Percentiles rank a stretch among this genome's conserved stretches.
These are phyloP conservation scores for Sugiyamaella chiloensis DNA, from an alignment of 805 yeast genomes.

Conservation along the genomic window DNA sequence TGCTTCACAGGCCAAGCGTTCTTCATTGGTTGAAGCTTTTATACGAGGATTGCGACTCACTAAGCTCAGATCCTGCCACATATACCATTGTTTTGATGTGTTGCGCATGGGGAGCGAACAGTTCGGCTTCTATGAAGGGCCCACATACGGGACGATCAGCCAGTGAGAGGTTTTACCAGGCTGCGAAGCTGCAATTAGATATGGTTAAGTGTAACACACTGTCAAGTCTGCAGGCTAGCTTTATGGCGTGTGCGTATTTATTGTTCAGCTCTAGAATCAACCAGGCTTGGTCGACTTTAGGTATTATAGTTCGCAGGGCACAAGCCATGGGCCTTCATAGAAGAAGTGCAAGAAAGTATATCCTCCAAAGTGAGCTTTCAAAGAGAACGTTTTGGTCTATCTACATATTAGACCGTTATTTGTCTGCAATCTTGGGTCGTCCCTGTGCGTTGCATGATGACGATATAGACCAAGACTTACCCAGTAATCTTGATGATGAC, in stretches of 20 bases:
- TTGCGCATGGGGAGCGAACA: constrained; percentile 3
- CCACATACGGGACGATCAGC: background rate
- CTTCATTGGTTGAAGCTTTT: background rate
- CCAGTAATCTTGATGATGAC: background rate
- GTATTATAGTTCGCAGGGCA: background rate
- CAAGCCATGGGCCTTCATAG: constrained; percentile 3
- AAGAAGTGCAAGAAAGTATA: background rate
- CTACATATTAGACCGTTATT: constrained; percentile 1
- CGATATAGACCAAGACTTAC: constrained; percentile 1
- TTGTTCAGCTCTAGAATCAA: background rate
- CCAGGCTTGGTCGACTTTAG: constrained; percentile 1
- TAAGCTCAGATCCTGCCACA: background rate
- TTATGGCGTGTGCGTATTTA: constrained; percentile 1
- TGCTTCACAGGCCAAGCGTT: background rate
- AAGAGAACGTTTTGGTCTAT: constrained; percentile 3
- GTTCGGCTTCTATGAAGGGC: background rate
- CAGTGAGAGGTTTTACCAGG: constrained; percentile 1
- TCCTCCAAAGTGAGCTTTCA: background rate
- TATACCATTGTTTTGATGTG: constrained; percentile 2
- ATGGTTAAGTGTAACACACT: background rate
- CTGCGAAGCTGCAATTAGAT: constrained; percentile 1
- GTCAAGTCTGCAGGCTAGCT: background rate
- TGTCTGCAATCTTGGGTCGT: constrained; percentile 1
- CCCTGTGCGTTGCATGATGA: constrained; percentile 3
- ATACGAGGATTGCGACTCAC: background rate